Percentiles rank a stretch among this genome's conserved stretches.
These are phyloP conservation scores for Scheffersomyces titani DNA, from an alignment of 1,139 yeast species.

Conservation along the genomic window DNA sequence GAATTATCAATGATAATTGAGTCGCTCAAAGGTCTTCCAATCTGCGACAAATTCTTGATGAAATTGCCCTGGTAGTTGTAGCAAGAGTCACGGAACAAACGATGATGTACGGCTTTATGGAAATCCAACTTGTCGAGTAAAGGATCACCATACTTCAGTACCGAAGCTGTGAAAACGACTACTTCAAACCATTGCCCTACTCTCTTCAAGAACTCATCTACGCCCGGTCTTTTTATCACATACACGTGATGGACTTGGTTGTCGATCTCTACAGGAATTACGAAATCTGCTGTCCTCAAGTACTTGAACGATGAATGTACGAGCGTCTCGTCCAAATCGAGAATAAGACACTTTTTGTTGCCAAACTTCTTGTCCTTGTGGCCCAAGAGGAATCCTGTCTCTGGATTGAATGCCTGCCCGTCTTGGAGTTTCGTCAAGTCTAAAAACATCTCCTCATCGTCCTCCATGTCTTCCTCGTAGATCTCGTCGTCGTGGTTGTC, in stretches of 20 bases:
- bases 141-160: slow-evolving; percentile 94
- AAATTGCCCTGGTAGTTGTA: slow-evolving; percentile 80
- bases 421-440: slow-evolving; percentile 67
- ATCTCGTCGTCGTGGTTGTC: slow-evolving; percentile 16
- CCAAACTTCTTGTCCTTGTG: slow-evolving; percentile 31
- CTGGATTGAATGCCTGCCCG: slow-evolving; percentile 62
- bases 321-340: slow-evolving; percentile 93
- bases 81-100: slow-evolving; percentile 82
- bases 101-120: slow-evolving; percentile 75
- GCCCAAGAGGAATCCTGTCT: slow-evolving; percentile 67
- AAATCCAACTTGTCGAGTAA: slow-evolving; percentile 83
- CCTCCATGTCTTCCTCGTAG: slow-evolving; percentile 15
- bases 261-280: slow-evolving; percentile 74
- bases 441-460: slow-evolving; percentile 34
- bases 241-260: slow-evolving; percentile 90
- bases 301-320: slow-evolving; percentile 95
- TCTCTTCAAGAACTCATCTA: slow-evolving; percentile 81
- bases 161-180: slow-evolving; percentile 96
- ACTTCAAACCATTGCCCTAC: slow-evolving; percentile 91
- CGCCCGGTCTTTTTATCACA: slow-evolving; percentile 97
- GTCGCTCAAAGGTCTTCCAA: slow-evolving; percentile 88
- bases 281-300: slow-evolving; percentile 90
- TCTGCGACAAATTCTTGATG: slow-evolving; percentile 88
- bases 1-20: slow-evolving; percentile 92
- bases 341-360: slow-evolving; percentile 79